Evolutionary conservation across 495 filamentous ascomycete species (phyloP).

Genomic region (Podospora comata): DNA sequence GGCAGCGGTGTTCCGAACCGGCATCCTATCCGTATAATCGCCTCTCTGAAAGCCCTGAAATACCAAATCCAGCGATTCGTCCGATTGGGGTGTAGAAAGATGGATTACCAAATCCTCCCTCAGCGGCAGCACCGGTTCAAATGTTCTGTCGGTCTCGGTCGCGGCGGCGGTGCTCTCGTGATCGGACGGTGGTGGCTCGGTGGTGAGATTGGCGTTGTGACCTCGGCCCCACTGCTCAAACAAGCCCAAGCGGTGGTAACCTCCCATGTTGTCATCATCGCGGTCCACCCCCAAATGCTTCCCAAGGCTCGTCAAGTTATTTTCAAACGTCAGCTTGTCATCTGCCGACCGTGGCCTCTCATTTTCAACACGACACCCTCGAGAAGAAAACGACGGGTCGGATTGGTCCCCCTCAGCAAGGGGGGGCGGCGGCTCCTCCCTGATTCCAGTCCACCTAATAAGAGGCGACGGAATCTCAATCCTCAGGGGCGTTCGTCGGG

Average conservation of each 20-base stretch:
- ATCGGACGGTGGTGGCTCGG: background rate
- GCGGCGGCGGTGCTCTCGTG: background rate
- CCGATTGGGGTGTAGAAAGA: slow-evolving; percentile 31
- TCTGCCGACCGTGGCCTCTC: slow-evolving; percentile 13
- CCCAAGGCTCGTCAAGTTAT: background rate
- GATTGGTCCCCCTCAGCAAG: no score
- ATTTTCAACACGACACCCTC: background rate
- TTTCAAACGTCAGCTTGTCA: background rate
- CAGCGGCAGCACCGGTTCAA: slow-evolving; percentile 39
- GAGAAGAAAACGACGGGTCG: background rate
- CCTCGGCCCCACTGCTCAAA: slow-evolving; percentile 10
- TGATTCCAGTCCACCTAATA: background rate
- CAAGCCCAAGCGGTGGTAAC: background rate
- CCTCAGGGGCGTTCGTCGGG: background rate
- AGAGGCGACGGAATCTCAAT: slow-evolving; percentile 20
- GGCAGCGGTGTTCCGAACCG: background rate
- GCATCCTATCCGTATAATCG: slow-evolving; percentile 16
- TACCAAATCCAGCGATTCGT: slow-evolving; percentile 31
- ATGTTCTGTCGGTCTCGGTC: background rate
- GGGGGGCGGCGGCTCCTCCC: background rate
- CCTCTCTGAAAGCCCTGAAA: slow-evolving; percentile 34
- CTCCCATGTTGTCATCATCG: background rate
- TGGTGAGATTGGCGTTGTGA: background rate
- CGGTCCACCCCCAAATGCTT: background rate
- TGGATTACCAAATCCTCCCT: slow-evolving; percentile 44